Percentiles rank a stretch among this genome's conserved stretches.
These are phyloP conservation scores for Posidonia oceanica DNA, from an alignment of 116 monocot genomes.

Conservation along the genomic window DNA sequence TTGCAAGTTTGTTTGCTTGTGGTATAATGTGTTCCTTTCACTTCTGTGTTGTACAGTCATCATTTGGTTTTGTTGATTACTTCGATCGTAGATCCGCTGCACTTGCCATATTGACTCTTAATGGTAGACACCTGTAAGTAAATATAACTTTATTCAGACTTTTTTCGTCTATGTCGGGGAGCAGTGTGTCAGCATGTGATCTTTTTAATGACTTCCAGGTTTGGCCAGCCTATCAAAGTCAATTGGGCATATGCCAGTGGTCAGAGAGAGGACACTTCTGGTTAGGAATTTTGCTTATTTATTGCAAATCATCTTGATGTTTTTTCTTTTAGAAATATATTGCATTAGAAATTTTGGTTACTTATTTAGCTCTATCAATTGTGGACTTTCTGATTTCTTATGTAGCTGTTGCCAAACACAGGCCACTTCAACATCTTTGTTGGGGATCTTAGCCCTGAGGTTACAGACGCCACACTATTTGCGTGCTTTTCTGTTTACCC, in stretches of 20 bases:
- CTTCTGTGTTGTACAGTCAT: conserved; percentile 45
- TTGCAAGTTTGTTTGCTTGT: neutral
- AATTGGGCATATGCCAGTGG: conserved; percentile 87
- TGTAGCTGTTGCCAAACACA: conserved; percentile 10
- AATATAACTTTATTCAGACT: neutral
- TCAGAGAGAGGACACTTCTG: conserved; percentile 76
- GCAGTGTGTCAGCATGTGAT: neutral
- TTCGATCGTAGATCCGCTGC: conserved; percentile 74
- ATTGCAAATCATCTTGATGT: neutral
- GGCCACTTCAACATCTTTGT: conserved; percentile 80
- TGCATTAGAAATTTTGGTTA: neutral
- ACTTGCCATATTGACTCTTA: conserved; percentile 60
- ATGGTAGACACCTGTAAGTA: conserved; percentile 67
- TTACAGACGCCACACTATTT: conserved; percentile 63
- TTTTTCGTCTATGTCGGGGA: conserved; percentile 9
- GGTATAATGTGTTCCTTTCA: neutral
- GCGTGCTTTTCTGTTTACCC: conserved; percentile 58
- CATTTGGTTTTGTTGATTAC: conserved; percentile 80
- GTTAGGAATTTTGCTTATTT: conserved; percentile 14
- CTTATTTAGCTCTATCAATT: neutral
- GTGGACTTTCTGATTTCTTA: neutral
- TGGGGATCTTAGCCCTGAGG: conserved; percentile 74
- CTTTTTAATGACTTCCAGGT: conserved; percentile 24
- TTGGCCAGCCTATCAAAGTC: conserved; percentile 82
- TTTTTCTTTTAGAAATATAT: neutral